Evolutionary conservation across 2,329 filamentous ascomycete species (phyloP).

Genomic region (Epichloe festucae): DNA sequence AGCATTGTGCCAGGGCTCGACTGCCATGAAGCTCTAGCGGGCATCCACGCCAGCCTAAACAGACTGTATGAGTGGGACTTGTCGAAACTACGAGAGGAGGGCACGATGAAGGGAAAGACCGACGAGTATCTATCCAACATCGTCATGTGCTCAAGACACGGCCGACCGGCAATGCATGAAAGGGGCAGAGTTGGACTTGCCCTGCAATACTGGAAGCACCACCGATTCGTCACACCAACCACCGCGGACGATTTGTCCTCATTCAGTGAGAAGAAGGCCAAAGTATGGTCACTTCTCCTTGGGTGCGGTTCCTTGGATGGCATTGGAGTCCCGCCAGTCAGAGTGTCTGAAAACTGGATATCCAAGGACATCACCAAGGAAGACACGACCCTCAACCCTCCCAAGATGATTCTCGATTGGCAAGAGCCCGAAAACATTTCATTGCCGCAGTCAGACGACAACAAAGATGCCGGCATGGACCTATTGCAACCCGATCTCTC

Average conservation of each 20-base stretch:
- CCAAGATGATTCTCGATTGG: constrained; percentile 50
- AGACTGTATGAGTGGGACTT: constrained; percentile 62
- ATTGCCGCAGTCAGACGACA: constrained; percentile 32
- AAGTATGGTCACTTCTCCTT: constrained; percentile 54
- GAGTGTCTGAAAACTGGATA: constrained; percentile 64
- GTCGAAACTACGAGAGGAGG: constrained; percentile 39
- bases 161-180: constrained; percentile 58
- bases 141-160: constrained; percentile 57
- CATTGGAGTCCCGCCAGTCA: constrained; percentile 43
- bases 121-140: constrained; percentile 39
- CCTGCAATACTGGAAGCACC: constrained; percentile 66
- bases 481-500: constrained; percentile 33
- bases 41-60: constrained; percentile 56
- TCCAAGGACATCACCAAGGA: constrained; percentile 51
- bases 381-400: constrained; percentile 27
- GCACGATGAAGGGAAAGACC: constrained; percentile 28
- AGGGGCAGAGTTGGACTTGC: constrained; percentile 54
- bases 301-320: constrained; percentile 43
- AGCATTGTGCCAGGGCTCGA: constrained; percentile 57
- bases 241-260: constrained; percentile 22
- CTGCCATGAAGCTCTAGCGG: constrained; percentile 64
- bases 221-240: constrained; percentile 30
- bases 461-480: constrained; percentile 38
- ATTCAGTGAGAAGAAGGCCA: constrained; percentile 28
- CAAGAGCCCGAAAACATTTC: constrained; percentile 56